Conservation (phyloP, 2,329 filamentous ascomycete species). For the Calycina marina region DNA sequence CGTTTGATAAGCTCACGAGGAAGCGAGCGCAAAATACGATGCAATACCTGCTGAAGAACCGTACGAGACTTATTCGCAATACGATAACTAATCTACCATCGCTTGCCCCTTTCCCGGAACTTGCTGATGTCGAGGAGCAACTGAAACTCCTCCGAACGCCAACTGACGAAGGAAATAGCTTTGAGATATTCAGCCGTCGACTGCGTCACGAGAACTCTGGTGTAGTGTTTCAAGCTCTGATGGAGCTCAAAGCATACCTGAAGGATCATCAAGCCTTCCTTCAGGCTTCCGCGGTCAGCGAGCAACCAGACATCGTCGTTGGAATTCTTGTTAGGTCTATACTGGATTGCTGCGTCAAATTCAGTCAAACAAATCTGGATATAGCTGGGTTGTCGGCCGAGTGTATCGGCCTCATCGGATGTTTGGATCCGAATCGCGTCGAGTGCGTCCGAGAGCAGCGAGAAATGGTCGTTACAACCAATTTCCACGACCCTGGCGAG, state of each 20-base stretch:
- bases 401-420: conserved; percentile 79
- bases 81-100: conserved; percentile 68
- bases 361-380: conserved; percentile 50
- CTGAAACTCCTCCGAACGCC: conserved; percentile 50
- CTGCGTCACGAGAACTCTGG: conserved; percentile 72
- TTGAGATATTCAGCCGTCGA: conserved; percentile 58
- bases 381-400: conserved; percentile 64
- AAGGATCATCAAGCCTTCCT: conserved; percentile 60
- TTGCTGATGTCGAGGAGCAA: conserved; percentile 52
- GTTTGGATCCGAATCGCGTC: conserved; percentile 78
- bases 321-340: conserved; percentile 59
- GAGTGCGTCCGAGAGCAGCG: conserved; percentile 65
- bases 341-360: conserved; percentile 73
- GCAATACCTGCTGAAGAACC: conserved; percentile 24
- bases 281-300: conserved; percentile 65
- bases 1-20: conserved; percentile 46
- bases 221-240: conserved; percentile 69
- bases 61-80: conserved; percentile 38
- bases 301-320: conserved; percentile 68
- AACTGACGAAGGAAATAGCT: conserved; percentile 50
- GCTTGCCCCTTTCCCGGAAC: conserved; percentile 51
- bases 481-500: conserved; percentile 68
- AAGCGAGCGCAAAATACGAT: conserved; percentile 48
- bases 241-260: conserved; percentile 63
- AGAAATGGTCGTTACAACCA: conserved; percentile 75